Conservation (phyloP, 2,329 filamentous ascomycete species). For the Colletotrichum tabaci region DNA sequence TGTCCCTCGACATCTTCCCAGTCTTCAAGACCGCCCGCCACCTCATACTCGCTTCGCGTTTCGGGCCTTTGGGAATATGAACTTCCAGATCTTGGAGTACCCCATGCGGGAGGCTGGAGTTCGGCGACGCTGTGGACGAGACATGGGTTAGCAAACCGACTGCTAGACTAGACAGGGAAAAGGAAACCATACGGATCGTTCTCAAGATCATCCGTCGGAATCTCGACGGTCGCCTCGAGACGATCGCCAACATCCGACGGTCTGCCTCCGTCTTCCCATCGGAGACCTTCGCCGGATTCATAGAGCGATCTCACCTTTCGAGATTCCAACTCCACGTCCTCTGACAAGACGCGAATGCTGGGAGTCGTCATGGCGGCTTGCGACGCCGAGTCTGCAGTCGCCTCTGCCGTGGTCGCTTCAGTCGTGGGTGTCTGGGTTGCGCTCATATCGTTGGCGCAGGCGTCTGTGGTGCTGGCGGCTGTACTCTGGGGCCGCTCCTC, state of each 20-base stretch:
- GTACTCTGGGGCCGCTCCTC: slow-evolving; percentile 27
- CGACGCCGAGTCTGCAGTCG: slow-evolving; percentile 38
- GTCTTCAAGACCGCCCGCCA: slow-evolving; percentile 74
- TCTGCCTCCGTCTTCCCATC: slow-evolving; percentile 67
- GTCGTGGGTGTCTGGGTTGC: slow-evolving; percentile 7
- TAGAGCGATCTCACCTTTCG: slow-evolving; percentile 79
- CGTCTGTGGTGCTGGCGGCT: slow-evolving; percentile 18
- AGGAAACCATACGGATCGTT: slow-evolving; percentile 72
- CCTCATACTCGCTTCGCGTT: slow-evolving; percentile 61
- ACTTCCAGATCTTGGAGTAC: slow-evolving; percentile 59
- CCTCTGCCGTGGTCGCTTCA: slow-evolving; percentile 37
- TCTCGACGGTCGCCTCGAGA: slow-evolving; percentile 65
- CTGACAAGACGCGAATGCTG: slow-evolving; percentile 67
- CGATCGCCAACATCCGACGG: slow-evolving; percentile 63
- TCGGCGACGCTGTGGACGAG: slow-evolving; percentile 46
- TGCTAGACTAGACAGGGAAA: slow-evolving; percentile 47
- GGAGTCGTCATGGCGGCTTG: slow-evolving; percentile 51
- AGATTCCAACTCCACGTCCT: slow-evolving; percentile 73
- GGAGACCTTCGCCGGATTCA: slow-evolving; percentile 68
- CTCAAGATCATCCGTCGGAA: slow-evolving; percentile 66
- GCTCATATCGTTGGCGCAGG: slow-evolving; percentile 4
- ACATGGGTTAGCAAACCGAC: slow-evolving; percentile 49
- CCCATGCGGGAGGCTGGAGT: slow-evolving; percentile 52
- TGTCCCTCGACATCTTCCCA: slow-evolving; percentile 75
- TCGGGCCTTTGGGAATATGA: slow-evolving; percentile 62